Conservation (phyloP, 2,329 filamentous ascomycete species). For the Exophiala calicioides region DNA sequence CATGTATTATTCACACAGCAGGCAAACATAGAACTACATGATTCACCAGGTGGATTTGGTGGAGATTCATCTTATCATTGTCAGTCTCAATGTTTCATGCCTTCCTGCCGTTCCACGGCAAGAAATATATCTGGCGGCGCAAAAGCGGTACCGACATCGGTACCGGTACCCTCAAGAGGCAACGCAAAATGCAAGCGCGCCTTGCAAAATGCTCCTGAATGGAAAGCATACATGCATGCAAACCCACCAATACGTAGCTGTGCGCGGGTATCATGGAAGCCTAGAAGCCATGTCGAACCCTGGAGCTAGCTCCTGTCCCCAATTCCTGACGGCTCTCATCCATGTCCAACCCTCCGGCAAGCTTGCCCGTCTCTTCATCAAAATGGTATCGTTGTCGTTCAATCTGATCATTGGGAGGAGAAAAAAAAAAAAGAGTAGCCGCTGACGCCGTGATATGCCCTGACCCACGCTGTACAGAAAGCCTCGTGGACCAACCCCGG, state of each 20-base stretch:
- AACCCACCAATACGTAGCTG: no score
- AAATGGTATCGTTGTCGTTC: slow-evolving; percentile 6
- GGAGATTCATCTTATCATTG: slow-evolving; percentile 2
- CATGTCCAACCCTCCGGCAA: slow-evolving; percentile 17
- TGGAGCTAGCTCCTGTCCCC: slow-evolving; percentile 12
- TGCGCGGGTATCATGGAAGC: no score
- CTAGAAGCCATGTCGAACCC: slow-evolving; percentile 7
- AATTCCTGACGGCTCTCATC: slow-evolving; percentile 22
- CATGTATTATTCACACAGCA: no score
- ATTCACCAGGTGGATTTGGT: not conserved
- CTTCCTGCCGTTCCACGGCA: not conserved
- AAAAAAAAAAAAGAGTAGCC: no score
- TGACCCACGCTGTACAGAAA: slow-evolving; percentile 6
- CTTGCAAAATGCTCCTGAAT: no score
- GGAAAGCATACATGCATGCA: no score
- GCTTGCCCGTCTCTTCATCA: slow-evolving; percentile 21
- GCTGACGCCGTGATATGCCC: slow-evolving; percentile 18
- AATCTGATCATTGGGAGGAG: slow-evolving; percentile 8
- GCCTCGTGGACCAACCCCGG: not conserved
- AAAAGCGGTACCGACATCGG: no score
- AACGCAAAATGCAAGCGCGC: no score
- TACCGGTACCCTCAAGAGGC: no score
- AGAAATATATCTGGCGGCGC: no score
- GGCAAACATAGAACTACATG: not conserved
- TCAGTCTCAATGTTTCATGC: not conserved